A percentile compares a stretch with the other conserved stretches of the same genome.
These are phyloP conservation scores for Phialophora verrucosa DNA, from an alignment of 2,329 filamentous ascomycete genomes.

Conservation along the genomic window DNA sequence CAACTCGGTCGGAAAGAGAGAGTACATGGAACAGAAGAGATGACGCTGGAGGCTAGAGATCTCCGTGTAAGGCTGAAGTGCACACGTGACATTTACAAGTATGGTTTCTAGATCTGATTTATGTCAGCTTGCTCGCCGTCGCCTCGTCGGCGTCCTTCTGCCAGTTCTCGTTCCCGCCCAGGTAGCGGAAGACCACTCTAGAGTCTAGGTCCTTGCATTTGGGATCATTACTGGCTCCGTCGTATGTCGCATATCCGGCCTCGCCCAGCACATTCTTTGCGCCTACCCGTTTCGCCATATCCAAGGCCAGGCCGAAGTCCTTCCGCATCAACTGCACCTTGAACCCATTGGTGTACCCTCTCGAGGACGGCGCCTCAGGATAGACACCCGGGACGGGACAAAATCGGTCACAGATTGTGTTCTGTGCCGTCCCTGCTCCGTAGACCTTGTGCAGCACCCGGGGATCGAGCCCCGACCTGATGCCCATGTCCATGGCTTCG, in stretches of 20 bases:
- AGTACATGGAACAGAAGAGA: too few species aligned
- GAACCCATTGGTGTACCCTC: conserved; percentile 62
- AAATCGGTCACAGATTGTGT: conserved; percentile 58
- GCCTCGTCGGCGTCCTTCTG: conserved; percentile 43
- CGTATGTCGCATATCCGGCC: conserved; percentile 58
- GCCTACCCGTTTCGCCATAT: conserved; percentile 61
- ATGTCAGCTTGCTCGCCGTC: conserved; percentile 24
- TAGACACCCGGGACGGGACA: conserved; percentile 59
- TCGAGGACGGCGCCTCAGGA: conserved; percentile 55
- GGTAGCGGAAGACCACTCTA: conserved; percentile 63
- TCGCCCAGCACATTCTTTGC: conserved; percentile 58
- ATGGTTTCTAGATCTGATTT: neutral
- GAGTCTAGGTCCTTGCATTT: conserved; percentile 62
- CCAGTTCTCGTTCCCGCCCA: conserved; percentile 43
- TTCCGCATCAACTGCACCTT: conserved; percentile 66
- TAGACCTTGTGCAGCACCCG: conserved; percentile 59
- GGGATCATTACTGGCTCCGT: conserved; percentile 57
- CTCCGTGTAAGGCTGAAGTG: conserved; percentile 1
- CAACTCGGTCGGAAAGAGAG: neutral
- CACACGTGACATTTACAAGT: neutral
- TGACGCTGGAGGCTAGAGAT: neutral
- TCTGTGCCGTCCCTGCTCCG: conserved; percentile 59
- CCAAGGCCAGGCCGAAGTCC: conserved; percentile 62
- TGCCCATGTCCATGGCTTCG: conserved; percentile 67
- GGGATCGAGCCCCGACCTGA: conserved; percentile 62